phyloP scores from a whole-genome alignment of 2,329 filamentous ascomycete species.

The Chrysoporthe cubensis region DNA sequence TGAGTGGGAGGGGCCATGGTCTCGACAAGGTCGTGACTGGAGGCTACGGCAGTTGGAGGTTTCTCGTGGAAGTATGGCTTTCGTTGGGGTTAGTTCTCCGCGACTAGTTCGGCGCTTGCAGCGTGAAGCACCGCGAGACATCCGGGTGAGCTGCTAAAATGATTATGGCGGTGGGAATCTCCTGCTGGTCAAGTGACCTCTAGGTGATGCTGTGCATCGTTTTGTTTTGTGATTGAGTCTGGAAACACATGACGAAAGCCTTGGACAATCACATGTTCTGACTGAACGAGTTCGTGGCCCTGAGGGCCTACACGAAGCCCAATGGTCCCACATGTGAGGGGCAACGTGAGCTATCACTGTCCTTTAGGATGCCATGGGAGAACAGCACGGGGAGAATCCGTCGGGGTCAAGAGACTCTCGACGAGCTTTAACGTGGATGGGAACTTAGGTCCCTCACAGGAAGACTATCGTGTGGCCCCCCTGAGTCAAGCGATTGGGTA shows the following conservation, averaged over 20 bases:
- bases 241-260: background rate
- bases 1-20: background rate
- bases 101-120: background rate
- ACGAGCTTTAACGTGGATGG: conserved; percentile 10
- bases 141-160: background rate
- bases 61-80: background rate
- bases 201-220: conserved; percentile 3
- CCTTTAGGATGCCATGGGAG: background rate
- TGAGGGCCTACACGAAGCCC: background rate
- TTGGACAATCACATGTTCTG: background rate
- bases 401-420: background rate
- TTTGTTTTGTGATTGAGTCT: background rate
- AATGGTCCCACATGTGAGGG: background rate
- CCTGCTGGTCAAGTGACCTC: conserved; percentile 25
- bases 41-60: background rate
- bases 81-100: background rate
- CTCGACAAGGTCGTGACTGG: background rate
- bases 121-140: background rate
- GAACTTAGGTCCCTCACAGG: background rate
- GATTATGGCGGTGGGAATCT: background rate
- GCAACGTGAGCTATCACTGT: background rate
- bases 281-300: background rate
- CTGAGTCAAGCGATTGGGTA: conserved; percentile 16
- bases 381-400: background rate
- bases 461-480: background rate